Evolutionary conservation across 169 alveolate species (phyloP), one percentile per base, ranked within the genome.

Genomic region (Eimeria falciformis): DNA sequence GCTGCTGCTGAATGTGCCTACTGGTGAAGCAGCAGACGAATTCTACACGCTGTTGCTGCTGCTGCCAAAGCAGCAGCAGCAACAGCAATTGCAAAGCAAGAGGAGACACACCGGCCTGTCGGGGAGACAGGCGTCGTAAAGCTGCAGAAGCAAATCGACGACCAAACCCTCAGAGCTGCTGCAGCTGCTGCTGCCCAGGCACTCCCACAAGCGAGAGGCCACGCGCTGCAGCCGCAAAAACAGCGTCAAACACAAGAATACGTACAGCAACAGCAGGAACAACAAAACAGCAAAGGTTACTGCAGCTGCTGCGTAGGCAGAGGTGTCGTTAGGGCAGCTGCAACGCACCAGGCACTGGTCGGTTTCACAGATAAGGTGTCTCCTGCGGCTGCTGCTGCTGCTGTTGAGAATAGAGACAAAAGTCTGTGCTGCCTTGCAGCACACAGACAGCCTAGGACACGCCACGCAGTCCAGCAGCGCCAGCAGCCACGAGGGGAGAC

Each of bases 371-470:
- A 71, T 71, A 27, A 71, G 55, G 55, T 43, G 82, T 23, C 56
- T 29, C 55, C 82, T 71, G 82, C 82, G 29, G 82, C 82, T 71
- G 82, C 82, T 71, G 43, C 40, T 66, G 77, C 50, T 71, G 82
- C 82, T 71, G 82, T 71, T 71, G 46, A 71, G 29, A 11, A 71
- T 40, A 18, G 58, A 71, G 27, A 71, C 29, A 33, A 58, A 83
- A 12, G 81, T 58, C 43, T 83, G 91, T 11, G 73, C 78, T 23
- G 91, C 91, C n/a, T 81, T 66, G 53, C 91, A 83, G 66, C 78
- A 56, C 4, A 83, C 81, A 14, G 91, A 58, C 37, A 83, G 78
- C 81, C 50, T 56, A 0, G 47, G 81, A 1, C 53, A 66, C 55
- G 71, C 46, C 40, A 62, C 62, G 65, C 91, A 62, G 68, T 83